A percentile compares a stretch with the other conserved stretches of the same genome.
These are phyloP conservation scores for Venturia nashicola DNA, from an alignment of 2,329 filamentous ascomycete genomes.

Conservation along the genomic window DNA sequence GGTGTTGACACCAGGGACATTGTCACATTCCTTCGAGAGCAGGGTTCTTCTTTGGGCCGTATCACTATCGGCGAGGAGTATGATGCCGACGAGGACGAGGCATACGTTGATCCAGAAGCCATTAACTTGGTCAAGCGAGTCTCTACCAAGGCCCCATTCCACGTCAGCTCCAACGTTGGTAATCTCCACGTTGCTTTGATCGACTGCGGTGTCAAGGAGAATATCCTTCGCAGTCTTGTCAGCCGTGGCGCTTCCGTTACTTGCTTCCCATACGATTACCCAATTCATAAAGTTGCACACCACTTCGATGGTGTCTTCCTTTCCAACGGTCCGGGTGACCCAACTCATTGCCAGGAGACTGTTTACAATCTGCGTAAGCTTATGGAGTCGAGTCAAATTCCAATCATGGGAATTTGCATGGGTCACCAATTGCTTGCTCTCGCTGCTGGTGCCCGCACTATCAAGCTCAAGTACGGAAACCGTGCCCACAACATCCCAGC, in stretches of 20 bases:
- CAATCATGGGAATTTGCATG: slow-evolving; percentile 95
- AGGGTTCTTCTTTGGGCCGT: slow-evolving; percentile 87
- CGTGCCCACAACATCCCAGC: slow-evolving; percentile 97
- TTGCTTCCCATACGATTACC: slow-evolving; percentile 92
- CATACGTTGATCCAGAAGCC: slow-evolving; percentile 86
- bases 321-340: slow-evolving; percentile 96
- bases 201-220: slow-evolving; percentile 99
- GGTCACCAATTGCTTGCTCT: slow-evolving; percentile 93
- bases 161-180: slow-evolving; percentile 73
- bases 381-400: slow-evolving; percentile 74
- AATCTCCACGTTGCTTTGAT: slow-evolving; percentile 86
- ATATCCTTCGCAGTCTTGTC: slow-evolving; percentile 91
- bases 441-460: slow-evolving; percentile 74
- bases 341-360: slow-evolving; percentile 89
- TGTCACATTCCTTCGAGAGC: slow-evolving; percentile 89
- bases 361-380: slow-evolving; percentile 84
- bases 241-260: slow-evolving; percentile 85
- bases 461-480: slow-evolving; percentile 99
- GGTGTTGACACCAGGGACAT: slow-evolving; percentile 96
- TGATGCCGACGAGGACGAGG: slow-evolving; percentile 94
- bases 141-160: slow-evolving; percentile 96
- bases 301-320: slow-evolving; percentile 99
- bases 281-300: slow-evolving; percentile 93
- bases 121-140: slow-evolving; percentile 95
- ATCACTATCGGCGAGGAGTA: slow-evolving; percentile 97